Conservation (phyloP, 2,329 filamentous ascomycete genomes). For the Xylariaceae sp. region DNA sequence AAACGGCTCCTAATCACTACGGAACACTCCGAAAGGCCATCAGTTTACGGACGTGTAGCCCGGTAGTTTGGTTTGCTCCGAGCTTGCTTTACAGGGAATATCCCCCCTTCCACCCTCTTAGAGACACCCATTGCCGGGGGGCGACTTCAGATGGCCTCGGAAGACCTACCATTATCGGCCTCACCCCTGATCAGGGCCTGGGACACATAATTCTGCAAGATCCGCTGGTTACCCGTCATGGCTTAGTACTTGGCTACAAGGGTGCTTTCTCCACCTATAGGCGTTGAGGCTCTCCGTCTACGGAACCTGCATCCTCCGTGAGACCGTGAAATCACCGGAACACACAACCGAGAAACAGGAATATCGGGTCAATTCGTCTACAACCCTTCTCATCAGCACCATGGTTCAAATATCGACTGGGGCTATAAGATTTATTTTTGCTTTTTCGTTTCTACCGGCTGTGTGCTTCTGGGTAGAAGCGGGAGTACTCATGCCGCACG, state of each 20-base stretch:
- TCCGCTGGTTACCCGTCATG: neutral
- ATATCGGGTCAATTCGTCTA: too few relatives aligned
- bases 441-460: too few relatives aligned
- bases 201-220: neutral
- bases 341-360: constrained; percentile 2
- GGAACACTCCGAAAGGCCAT: too few relatives aligned
- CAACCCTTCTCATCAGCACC: too few relatives aligned
- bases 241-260: constrained; percentile 6
- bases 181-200: constrained; percentile 2
- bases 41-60: too few relatives aligned
- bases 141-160: constrained; percentile 1
- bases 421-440: too few relatives aligned
- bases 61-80: neutral
- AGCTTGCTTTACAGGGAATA: neutral
- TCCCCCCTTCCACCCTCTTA: neutral
- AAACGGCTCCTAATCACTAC: neutral
- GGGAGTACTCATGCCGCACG: too few relatives aligned
- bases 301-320: constrained; percentile 25
- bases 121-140: neutral
- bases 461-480: too few relatives aligned
- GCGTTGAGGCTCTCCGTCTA: constrained; percentile 17
- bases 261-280: constrained; percentile 23
- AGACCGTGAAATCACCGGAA: neutral
- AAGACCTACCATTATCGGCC: constrained; percentile 10
- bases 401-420: too few relatives aligned